Evolutionary conservation across 345 rosid species (phyloP).

Genomic region (Salix arbutifolia): DNA sequence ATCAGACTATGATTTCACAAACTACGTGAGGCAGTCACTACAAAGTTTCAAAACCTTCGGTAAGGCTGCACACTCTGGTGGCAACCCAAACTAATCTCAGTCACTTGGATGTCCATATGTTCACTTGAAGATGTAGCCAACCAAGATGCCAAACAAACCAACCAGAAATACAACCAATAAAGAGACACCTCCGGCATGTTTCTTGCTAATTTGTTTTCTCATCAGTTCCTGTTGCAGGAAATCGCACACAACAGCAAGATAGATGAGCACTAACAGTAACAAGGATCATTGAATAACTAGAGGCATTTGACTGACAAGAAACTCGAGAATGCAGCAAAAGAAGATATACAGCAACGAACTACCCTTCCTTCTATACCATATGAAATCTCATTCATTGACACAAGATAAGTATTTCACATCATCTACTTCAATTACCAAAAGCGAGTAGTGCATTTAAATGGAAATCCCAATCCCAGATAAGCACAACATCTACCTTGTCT

Average conservation of each 20-base stretch:
- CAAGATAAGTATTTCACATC: not conserved
- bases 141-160: slow-evolving; percentile 49
- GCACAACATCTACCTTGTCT: not conserved
- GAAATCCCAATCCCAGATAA: not conserved
- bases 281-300: not conserved
- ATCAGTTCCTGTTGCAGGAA: slow-evolving; percentile 48
- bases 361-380: not conserved
- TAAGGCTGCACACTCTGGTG: not conserved
- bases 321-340: not conserved
- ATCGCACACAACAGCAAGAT: not conserved
- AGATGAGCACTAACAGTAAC: not conserved
- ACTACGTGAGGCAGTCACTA: not conserved
- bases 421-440: not conserved
- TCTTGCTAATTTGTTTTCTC: slow-evolving; percentile 48
- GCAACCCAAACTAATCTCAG: slow-evolving; percentile 1
- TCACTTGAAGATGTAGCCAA: slow-evolving; percentile 56
- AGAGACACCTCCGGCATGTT: slow-evolving; percentile 42
- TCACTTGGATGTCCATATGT: slow-evolving; percentile 3
- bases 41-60: not conserved
- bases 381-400: not conserved
- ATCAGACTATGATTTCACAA: slow-evolving; percentile 1
- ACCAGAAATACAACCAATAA: slow-evolving; percentile 44
- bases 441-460: not conserved
- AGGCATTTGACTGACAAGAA: not conserved
- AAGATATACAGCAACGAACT: not conserved